Conservation (phyloP, 306 rosid species). For the Fragaria iinumae region DNA sequence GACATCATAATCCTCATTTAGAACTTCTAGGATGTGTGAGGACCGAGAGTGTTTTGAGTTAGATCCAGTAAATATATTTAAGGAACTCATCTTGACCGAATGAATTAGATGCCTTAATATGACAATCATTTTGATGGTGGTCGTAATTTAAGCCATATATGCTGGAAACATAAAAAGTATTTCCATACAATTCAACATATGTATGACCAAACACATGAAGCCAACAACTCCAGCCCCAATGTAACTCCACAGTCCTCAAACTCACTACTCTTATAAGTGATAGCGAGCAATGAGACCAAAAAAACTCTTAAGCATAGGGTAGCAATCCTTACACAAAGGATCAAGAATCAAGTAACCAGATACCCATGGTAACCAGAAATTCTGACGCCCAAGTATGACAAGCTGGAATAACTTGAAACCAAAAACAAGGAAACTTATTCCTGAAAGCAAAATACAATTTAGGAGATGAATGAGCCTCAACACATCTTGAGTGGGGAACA, state of each 20-base stretch:
- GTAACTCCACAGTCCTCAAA: neutral
- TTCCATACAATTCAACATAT: neutral
- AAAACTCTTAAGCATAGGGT: neutral
- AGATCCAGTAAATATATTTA: neutral
- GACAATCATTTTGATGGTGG: neutral
- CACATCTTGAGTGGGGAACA: neutral
- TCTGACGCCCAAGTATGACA: neutral
- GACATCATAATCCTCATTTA: neutral
- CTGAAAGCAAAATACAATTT: neutral
- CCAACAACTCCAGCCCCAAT: slow-evolving; percentile 8
- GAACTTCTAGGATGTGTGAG: neutral
- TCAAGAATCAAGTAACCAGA: neutral
- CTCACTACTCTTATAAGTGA: slow-evolving; percentile 1
- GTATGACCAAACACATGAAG: neutral
- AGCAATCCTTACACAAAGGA: neutral
- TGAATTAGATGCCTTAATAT: neutral
- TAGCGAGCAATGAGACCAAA: neutral
- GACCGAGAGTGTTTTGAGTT: neutral
- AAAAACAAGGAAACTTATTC: neutral
- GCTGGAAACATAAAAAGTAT: neutral
- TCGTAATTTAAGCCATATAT: neutral
- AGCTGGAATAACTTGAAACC: neutral
- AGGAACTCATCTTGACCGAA: neutral
- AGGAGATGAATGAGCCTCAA: neutral
- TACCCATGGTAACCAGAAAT: neutral